Conservation (phyloP, 2,329 filamentous ascomycete species). For the Monilinia vaccinii-corymbosi region DNA sequence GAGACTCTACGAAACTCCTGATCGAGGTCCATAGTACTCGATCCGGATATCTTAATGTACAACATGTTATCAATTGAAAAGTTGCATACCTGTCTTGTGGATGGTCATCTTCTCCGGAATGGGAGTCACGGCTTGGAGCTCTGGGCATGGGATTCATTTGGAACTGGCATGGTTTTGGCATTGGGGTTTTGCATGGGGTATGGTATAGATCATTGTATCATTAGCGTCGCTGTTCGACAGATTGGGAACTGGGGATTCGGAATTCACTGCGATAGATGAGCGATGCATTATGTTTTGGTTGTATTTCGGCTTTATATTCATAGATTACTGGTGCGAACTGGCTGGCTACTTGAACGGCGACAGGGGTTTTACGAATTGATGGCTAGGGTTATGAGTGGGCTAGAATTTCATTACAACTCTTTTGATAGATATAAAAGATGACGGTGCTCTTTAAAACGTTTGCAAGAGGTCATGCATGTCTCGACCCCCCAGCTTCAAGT, state of each 20-base stretch:
- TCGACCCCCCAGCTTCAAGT: too few relatives aligned
- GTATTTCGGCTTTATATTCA: not conserved
- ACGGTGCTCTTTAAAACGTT: not conserved
- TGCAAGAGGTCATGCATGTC: not conserved
- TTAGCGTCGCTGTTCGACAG: not conserved
- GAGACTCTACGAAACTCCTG: not conserved
- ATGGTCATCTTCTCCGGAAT: not conserved
- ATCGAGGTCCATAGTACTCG: not conserved
- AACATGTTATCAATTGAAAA: not conserved
- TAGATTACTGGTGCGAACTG: constrained; percentile 1
- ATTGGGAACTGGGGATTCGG: not conserved
- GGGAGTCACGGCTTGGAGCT: not conserved
- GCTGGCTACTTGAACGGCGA: not conserved
- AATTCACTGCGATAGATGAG: not conserved
- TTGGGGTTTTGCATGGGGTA: not conserved
- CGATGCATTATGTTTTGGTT: not conserved
- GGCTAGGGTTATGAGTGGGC: not conserved
- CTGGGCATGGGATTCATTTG: not conserved
- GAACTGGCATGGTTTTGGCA: not conserved
- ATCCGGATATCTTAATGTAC: not conserved
- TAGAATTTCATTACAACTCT: not conserved
- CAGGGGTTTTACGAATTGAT: not conserved
- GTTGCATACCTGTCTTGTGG: not conserved
- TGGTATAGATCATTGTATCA: not conserved
- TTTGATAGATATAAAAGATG: not conserved